These are phyloP conservation scores for Candida tallmaniae DNA, from an alignment of 805 yeast genomes.

Conservation along the genomic window DNA sequence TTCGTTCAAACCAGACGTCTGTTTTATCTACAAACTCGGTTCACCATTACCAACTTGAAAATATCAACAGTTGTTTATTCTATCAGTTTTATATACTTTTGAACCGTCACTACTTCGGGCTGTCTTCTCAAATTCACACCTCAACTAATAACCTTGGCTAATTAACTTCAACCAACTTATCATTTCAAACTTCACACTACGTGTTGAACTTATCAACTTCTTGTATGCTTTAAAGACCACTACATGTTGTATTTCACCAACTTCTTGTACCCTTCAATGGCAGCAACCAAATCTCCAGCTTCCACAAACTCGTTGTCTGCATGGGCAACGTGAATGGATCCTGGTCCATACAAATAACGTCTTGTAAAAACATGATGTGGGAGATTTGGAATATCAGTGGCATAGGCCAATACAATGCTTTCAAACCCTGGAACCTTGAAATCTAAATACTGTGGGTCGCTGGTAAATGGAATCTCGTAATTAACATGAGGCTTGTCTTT, in stretches of 20 bases:
- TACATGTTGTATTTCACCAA: slow-evolving; percentile 21
- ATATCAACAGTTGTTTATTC: no score
- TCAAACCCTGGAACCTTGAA: slow-evolving; percentile 65
- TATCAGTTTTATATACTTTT: no score
- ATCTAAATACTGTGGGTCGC: slow-evolving; percentile 47
- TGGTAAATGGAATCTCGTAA: slow-evolving; percentile 12
- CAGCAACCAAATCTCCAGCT: slow-evolving; percentile 40
- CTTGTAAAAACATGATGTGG: slow-evolving; percentile 15
- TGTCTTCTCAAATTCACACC: no score
- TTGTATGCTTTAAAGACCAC: background rate
- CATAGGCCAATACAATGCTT: slow-evolving; percentile 43
- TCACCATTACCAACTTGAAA: no score
- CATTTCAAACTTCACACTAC: background rate
- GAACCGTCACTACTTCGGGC: no score
- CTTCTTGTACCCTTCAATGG: slow-evolving; percentile 51
- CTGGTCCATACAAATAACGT: slow-evolving; percentile 64
- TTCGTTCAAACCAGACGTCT: no score
- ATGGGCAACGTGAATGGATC: slow-evolving; percentile 59
- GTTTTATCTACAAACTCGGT: no score
- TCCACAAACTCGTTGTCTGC: slow-evolving; percentile 52
- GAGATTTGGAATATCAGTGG: slow-evolving; percentile 38
- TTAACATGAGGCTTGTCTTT: slow-evolving; percentile 22
- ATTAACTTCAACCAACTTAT: no score
- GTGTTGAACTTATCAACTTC: background rate
- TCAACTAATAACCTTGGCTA: no score